Evolutionary conservation across 75 land plant species (phyloP).

Genomic region (Chamaecyparis obtusa): DNA sequence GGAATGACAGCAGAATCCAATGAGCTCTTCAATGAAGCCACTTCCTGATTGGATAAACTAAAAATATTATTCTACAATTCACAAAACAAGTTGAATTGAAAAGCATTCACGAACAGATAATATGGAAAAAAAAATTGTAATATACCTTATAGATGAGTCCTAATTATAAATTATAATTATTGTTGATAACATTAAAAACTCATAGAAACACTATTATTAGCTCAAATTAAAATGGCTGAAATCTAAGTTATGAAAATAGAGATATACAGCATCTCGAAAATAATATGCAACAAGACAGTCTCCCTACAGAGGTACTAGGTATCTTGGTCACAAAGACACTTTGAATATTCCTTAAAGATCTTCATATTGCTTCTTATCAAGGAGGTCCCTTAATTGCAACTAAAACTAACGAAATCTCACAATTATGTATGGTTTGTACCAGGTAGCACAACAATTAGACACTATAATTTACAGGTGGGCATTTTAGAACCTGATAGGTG

Average conservation of each 20-base stretch:
- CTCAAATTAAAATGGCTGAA: not conserved
- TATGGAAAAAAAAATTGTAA: not conserved
- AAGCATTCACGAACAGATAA: not conserved
- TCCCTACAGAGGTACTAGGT: not conserved
- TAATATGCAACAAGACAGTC: not conserved
- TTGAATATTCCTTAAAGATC: not conserved
- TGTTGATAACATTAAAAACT: not conserved
- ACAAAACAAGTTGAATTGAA: not conserved
- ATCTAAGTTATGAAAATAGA: not conserved
- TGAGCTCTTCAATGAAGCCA: constrained; percentile 62
- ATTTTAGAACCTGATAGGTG: not conserved
- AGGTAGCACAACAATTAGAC: not conserved
- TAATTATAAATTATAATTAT: not conserved
- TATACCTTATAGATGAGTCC: not conserved
- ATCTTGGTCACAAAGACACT: not conserved
- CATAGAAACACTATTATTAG: not conserved
- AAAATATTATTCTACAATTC: not conserved
- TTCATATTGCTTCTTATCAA: not conserved
- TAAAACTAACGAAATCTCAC: not conserved
- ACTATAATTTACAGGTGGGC: not conserved
- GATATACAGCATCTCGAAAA: not conserved
- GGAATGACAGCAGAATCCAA: constrained; percentile 74
- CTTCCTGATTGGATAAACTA: constrained; percentile 44
- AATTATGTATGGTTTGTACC: not conserved
- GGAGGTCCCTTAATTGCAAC: not conserved